phyloP scores from a whole-genome alignment of 352 stramenopile genomes.

The Achlya hypogyna region DNA sequence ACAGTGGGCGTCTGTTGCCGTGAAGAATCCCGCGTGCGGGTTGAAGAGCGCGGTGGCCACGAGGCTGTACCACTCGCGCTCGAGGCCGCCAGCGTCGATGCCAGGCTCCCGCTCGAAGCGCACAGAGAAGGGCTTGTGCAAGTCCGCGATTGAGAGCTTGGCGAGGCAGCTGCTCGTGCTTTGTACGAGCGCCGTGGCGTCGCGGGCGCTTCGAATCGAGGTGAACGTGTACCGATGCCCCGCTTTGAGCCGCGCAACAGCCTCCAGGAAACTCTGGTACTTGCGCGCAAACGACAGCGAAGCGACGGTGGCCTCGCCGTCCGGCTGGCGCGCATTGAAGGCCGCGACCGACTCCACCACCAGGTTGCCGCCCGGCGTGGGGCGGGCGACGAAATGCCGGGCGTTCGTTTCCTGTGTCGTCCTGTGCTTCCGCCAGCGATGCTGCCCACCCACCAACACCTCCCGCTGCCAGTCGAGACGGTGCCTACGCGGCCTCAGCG shows the following conservation, averaged over 20 bases:
- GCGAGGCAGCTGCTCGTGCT: constrained; percentile 69
- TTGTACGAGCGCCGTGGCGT: constrained; percentile 47
- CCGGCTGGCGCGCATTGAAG: neutral
- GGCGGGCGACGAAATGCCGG: no score
- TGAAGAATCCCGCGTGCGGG: constrained; percentile 62
- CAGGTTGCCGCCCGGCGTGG: no score
- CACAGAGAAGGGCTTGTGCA: constrained; percentile 71
- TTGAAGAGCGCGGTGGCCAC: constrained; percentile 80
- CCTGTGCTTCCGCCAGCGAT: neutral
- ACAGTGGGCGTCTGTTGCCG: constrained; percentile 55
- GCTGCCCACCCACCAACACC: neutral
- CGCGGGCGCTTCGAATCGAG: constrained; percentile 42
- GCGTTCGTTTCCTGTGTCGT: no score
- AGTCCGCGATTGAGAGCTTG: constrained; percentile 66
- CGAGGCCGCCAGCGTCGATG: constrained; percentile 80
- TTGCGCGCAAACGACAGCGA: constrained; percentile 72
- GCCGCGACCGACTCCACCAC: neutral
- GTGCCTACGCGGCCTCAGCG: neutral
- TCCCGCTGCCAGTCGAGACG: neutral
- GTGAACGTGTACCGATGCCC: neutral
- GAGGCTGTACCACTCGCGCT: constrained; percentile 86
- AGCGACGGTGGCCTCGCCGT: constrained; percentile 31
- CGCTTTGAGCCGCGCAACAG: constrained; percentile 22
- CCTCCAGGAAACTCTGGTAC: constrained; percentile 69
- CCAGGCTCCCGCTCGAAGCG: constrained; percentile 80